These are phyloP conservation scores for Trichophyton mentagrophytes DNA, from an alignment of 2,329 filamentous ascomycete species.

Conservation along the genomic window DNA sequence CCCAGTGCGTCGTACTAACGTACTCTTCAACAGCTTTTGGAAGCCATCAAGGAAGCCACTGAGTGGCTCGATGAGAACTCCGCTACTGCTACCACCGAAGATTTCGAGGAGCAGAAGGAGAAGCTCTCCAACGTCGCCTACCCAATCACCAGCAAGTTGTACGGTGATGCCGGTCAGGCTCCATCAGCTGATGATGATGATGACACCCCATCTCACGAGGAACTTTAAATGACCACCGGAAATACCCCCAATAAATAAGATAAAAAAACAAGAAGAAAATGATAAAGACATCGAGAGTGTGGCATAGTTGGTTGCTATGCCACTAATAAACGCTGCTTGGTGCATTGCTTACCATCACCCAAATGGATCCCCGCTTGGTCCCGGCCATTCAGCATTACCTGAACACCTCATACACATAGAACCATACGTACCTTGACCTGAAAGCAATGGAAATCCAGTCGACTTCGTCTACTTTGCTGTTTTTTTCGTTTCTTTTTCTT, in stretches of 20 bases:
- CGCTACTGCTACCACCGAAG: slow-evolving; percentile 70
- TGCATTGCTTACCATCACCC: neutral
- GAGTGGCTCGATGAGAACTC: slow-evolving; percentile 97
- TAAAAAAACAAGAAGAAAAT: slow-evolving; percentile 6
- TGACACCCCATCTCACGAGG: slow-evolving; percentile 63
- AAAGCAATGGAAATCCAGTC: slow-evolving; percentile 1
- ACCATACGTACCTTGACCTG: neutral
- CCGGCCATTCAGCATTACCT: neutral
- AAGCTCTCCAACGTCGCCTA: slow-evolving; percentile 94
- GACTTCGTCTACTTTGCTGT: neutral
- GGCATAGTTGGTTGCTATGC: neutral
- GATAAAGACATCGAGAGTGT: slow-evolving; percentile 6
- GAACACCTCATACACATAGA: slow-evolving; percentile 1
- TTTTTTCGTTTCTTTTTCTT: neutral
- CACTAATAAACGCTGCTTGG: neutral
- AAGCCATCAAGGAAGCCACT: slow-evolving; percentile 90
- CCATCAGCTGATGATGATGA: slow-evolving; percentile 50
- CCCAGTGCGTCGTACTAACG: slow-evolving; percentile 17
- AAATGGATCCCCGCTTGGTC: neutral
- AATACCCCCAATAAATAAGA: slow-evolving; percentile 8
- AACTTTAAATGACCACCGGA: slow-evolving; percentile 48
- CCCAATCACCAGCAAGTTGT: slow-evolving; percentile 98
- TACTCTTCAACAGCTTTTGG: slow-evolving; percentile 49
- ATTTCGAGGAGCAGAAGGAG: slow-evolving; percentile 99
- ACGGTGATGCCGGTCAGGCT: slow-evolving; percentile 53